Base-by-base conservation (phyloP, 139 green algal species). In the Chlorella sp. region DNA sequence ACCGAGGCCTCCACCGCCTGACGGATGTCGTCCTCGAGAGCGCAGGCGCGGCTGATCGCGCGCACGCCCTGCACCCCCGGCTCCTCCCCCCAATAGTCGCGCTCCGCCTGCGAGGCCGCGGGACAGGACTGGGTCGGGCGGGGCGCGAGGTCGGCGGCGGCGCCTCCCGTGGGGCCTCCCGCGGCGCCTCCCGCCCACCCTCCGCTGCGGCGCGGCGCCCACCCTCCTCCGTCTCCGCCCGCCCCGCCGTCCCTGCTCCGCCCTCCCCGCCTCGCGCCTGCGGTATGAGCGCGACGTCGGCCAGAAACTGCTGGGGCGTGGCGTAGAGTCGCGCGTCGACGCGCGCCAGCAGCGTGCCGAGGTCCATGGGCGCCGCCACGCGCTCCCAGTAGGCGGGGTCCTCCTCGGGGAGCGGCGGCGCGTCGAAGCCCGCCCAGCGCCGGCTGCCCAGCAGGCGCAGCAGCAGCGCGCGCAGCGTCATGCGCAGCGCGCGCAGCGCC, bases 301-400 rank as follows among this genome's bases (percentile, higher is more conserved):
- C 85, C 36, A 94, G 76, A 84, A 89, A 97, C 8, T 84, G 56
- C 8, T 80, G 73, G 1, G 73, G 55, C 2, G 90, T 94, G 43
- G 64, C 29, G 83, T 94, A 93, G 55, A 73, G 66, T 36, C 82
- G 78, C 25, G 70, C 62, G 67, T 97, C 86, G 53, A 97, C 86
- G 12, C 82, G 82, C 2, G 77, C 70, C 48, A 97, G 82, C 25
- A 95, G 59, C 3, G 87, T 95, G 42, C 82, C 76, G 58, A 97
- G 79, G 79, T 97, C 92, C 86, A 92, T 93, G 46, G 90, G 91
- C 33, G 63, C 29, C 23, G 43, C 59, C 23, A 85, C 78, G 60
- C 82, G 70, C 23, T 69, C 42, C 61, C 65, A 89, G 80, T 88
- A 90, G 29, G 89, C 76, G 2, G 77, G 77, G 59, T 92, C 83